Evolutionary conservation across 1,284 basidiomycete species (phyloP).

Genomic region (Sporisorium exsertum): DNA sequence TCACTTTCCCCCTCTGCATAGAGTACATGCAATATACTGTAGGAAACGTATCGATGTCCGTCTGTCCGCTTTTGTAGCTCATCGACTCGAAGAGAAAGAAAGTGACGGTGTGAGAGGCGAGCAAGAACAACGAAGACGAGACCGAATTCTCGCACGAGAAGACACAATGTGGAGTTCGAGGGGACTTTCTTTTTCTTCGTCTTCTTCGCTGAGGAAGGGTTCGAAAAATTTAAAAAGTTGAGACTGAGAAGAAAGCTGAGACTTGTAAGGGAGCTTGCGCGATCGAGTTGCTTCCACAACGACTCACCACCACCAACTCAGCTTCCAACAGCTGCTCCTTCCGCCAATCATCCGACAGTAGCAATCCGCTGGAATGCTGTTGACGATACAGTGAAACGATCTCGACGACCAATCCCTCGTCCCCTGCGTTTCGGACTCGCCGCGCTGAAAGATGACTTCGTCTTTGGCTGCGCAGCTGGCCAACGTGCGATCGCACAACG

Average conservation of each 20-base stretch:
- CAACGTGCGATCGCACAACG: constrained; percentile 83
- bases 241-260: constrained; percentile 1
- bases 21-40: background rate
- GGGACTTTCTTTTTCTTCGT: background rate
- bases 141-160: background rate
- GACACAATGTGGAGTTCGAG: background rate
- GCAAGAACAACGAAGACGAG: background rate
- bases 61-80: background rate
- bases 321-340: background rate
- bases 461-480: constrained; percentile 87
- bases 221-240: background rate
- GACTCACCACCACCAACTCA: background rate
- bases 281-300: background rate
- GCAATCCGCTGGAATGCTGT: constrained; percentile 20
- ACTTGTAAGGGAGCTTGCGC: no score
- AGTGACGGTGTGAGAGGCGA: background rate
- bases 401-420: background rate
- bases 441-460: constrained; percentile 74
- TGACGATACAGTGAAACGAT: constrained; percentile 2
- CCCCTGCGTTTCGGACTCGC: background rate
- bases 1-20: background rate
- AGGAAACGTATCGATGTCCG: background rate
- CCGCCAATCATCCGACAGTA: background rate
- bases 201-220: background rate
- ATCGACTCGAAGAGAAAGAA: no score